Conservation (phyloP, 2,329 filamentous ascomycete species). For the Purpureocillium lavendulum region DNA sequence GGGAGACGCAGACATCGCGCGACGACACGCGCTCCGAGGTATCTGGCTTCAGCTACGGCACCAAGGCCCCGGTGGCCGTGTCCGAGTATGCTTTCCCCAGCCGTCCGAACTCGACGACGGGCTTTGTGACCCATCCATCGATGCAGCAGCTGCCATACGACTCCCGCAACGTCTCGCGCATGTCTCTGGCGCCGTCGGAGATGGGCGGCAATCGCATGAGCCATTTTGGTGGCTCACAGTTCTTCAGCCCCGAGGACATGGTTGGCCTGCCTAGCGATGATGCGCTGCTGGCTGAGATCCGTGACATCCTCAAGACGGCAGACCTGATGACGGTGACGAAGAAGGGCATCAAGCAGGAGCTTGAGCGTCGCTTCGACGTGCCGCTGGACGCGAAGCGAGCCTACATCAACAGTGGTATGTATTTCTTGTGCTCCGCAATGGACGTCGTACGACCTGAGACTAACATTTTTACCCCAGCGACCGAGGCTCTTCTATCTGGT, state of each 20-base stretch:
- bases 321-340: constrained; percentile 98
- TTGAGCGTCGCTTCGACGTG: constrained; percentile 85
- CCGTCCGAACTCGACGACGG: constrained; percentile 47
- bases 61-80: constrained; percentile 59
- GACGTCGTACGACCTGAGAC: constrained; percentile 8
- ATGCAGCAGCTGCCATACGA: constrained; percentile 46
- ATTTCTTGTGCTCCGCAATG: constrained; percentile 1
- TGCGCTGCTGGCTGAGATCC: constrained; percentile 83
- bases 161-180: constrained; percentile 47
- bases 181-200: constrained; percentile 75
- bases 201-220: constrained; percentile 51
- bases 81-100: constrained; percentile 64
- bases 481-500: constrained; percentile 70
- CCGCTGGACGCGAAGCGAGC: constrained; percentile 78
- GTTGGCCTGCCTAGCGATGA: constrained; percentile 78
- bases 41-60: constrained; percentile 91
- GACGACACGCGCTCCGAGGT: constrained; percentile 77
- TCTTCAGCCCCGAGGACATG: constrained; percentile 58
- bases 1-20: constrained; percentile 85
- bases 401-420: constrained; percentile 89
- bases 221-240: constrained; percentile 51
- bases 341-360: constrained; percentile 91
- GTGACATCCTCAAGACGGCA: constrained; percentile 82
- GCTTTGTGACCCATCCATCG: constrained; percentile 26
- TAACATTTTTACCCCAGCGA: constrained; percentile 39